Percentiles rank a stretch among this genome's conserved stretches.
These are phyloP conservation scores for Mrakia gelida DNA, from an alignment of 768 basidiomycete genomes.

Conservation along the genomic window DNA sequence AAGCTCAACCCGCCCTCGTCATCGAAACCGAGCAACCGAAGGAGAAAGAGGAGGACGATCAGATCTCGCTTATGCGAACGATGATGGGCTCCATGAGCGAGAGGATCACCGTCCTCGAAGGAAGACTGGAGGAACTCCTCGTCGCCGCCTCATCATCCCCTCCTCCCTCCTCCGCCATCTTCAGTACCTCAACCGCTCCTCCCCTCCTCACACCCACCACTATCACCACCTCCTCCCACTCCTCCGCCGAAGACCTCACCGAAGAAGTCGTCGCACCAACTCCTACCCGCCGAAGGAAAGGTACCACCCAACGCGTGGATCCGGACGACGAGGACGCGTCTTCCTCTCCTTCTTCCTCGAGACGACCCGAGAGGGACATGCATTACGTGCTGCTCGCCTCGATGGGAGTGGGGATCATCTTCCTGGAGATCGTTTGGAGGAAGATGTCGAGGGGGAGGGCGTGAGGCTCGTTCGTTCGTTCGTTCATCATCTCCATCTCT, in stretches of 20 bases:
- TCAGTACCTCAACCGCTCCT: background rate
- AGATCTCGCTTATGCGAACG: background rate
- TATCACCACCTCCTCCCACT: background rate
- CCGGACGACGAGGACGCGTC: background rate
- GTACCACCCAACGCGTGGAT: background rate
- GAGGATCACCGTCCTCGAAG: slow-evolving; percentile 3
- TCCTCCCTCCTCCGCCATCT: background rate
- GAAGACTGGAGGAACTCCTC: background rate
- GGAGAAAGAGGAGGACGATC: background rate
- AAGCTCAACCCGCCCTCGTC: too few species aligned
- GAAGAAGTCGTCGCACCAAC: too few species aligned
- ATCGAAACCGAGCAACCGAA: background rate
- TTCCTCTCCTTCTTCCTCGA: background rate
- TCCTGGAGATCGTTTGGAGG: slow-evolving; percentile 2
- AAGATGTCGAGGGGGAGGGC: too few species aligned
- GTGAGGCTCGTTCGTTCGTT: too few species aligned
- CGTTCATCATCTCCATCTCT: too few species aligned
- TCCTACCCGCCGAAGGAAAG: too few species aligned
- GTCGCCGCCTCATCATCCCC: background rate
- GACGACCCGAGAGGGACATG: background rate
- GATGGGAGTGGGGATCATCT: slow-evolving; percentile 5
- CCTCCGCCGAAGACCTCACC: too few species aligned
- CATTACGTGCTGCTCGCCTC: slow-evolving; percentile 3
- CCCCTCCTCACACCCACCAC: background rate
- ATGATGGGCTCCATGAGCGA: background rate